Percentiles rank a stretch among this genome's conserved stretches.
Conservation (phyloP, 2,329 filamentous ascomycete species). For the Nigrospora sphaerica region DNA sequence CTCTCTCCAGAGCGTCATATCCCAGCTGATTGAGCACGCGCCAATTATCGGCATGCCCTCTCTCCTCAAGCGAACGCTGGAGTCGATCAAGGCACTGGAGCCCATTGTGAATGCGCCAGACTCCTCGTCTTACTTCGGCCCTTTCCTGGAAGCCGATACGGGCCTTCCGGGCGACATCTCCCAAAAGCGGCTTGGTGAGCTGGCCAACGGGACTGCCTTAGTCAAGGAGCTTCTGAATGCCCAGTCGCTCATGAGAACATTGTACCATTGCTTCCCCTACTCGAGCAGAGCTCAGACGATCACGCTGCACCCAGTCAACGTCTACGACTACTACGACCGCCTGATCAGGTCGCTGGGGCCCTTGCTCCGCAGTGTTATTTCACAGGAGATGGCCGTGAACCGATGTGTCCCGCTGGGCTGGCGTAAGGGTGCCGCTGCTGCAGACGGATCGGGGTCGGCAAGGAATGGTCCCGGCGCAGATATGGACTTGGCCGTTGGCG, state of each 20-base stretch:
- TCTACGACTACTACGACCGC: conserved; percentile 75
- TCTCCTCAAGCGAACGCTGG: conserved; percentile 66
- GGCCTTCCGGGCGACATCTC: conserved; percentile 20
- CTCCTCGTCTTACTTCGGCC: conserved; percentile 62
- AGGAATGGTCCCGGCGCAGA: not conserved
- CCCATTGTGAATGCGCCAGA: conserved; percentile 51
- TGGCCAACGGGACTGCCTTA: conserved; percentile 63
- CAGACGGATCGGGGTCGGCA: conserved; percentile 4
- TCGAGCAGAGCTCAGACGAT: conserved; percentile 56
- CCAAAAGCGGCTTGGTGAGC: conserved; percentile 29
- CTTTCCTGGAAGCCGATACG: conserved; percentile 45
- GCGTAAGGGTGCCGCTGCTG: conserved; percentile 23
- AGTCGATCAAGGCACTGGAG: conserved; percentile 59
- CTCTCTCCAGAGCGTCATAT: conserved; percentile 66
- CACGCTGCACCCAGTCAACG: conserved; percentile 69
- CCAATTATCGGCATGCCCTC: conserved; percentile 77
- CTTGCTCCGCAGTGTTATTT: conserved; percentile 72
- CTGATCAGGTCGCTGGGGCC: conserved; percentile 70
- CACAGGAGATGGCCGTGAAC: conserved; percentile 73
- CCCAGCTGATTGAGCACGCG: conserved; percentile 72
- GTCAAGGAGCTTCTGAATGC: conserved; percentile 72
- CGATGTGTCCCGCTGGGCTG: conserved; percentile 66
- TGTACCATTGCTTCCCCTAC: conserved; percentile 68
- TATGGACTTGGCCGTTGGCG: not conserved
- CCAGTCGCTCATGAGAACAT: conserved; percentile 68